Percentiles rank a stretch among this genome's conserved stretches.
Conservation (phyloP, 2,329 filamentous ascomycete species). For the Canariomyces notabilis region DNA sequence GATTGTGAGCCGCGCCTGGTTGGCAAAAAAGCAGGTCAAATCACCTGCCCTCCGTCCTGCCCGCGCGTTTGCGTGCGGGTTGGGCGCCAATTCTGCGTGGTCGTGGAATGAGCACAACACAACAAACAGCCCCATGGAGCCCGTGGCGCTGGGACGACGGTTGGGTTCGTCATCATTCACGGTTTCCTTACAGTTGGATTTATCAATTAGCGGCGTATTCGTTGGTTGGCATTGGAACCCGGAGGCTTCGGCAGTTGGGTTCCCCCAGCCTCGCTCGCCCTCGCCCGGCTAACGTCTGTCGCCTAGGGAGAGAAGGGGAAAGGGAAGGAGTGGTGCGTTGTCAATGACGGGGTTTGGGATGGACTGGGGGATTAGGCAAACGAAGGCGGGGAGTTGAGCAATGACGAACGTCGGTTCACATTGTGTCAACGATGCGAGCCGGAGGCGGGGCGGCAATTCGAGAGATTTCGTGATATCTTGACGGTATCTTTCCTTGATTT, state of each 20-base stretch:
- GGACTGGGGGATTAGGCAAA: too few species aligned
- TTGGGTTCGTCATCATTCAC: not conserved
- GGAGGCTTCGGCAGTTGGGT: not conserved
- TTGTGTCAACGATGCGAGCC: not conserved
- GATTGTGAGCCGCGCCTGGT: not conserved
- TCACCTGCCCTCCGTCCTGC: not conserved
- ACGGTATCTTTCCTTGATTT: not conserved
- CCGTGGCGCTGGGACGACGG: not conserved
- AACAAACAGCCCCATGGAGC: slow-evolving; percentile 6
- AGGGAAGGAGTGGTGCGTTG: not conserved
- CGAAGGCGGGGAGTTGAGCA: too few species aligned
- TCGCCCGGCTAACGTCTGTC: not conserved
- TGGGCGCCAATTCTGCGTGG: slow-evolving; percentile 6
- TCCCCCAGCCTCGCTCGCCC: not conserved
- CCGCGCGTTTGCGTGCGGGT: slow-evolving; percentile 8
- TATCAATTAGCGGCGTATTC: too few species aligned
- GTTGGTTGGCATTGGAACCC: too few species aligned
- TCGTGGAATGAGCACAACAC: not conserved
- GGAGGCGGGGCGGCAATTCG: not conserved
- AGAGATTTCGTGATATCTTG: not conserved
- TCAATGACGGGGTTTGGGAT: not conserved
- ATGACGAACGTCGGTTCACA: not conserved
- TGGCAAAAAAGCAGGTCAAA: not conserved
- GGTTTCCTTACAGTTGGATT: not conserved
- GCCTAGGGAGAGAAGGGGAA: too few species aligned